Evolutionary conservation across 1,139 yeast species (phyloP).

Genomic region (Diutina siamensis): DNA sequence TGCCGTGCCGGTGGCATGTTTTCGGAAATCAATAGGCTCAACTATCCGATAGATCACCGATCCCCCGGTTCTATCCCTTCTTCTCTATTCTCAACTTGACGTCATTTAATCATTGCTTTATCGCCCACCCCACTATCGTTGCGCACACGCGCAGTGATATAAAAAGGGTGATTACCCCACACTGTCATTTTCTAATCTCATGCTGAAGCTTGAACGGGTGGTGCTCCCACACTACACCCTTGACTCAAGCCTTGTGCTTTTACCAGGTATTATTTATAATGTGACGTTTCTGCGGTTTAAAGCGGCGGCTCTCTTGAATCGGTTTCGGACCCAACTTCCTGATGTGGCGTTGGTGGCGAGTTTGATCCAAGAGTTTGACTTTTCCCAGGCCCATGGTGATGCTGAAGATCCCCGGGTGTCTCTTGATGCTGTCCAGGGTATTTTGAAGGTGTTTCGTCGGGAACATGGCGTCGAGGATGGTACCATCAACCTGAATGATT

Average conservation of each 20-base stretch:
- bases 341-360: conserved; percentile 21
- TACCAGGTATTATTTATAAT: conserved; percentile 53
- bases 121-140: neutral
- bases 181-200: neutral
- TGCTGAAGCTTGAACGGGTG: conserved; percentile 9
- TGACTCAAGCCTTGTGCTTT: conserved; percentile 36
- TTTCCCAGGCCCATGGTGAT: conserved; percentile 12
- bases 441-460: conserved; percentile 16
- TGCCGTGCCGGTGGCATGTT: too few relatives aligned
- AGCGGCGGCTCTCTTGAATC: conserved; percentile 36
- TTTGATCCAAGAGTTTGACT: conserved; percentile 25
- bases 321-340: conserved; percentile 22
- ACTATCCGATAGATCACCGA: too few relatives aligned
- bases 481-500: conserved; percentile 10
- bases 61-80: too few relatives aligned
- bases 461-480: conserved; percentile 13
- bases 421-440: conserved; percentile 25
- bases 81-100: too few relatives aligned
- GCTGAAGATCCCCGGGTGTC: conserved; percentile 17
- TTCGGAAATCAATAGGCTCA: too few relatives aligned
- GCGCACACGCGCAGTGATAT: neutral
- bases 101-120: too few relatives aligned
- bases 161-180: neutral
- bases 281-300: conserved; percentile 38
- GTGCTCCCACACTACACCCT: conserved; percentile 31